A percentile compares a stretch with the other conserved stretches of the same genome.
These are phyloP conservation scores for Leersia perrieri DNA, from an alignment of 176 grass and related monocot genomes.

Conservation along the genomic window DNA sequence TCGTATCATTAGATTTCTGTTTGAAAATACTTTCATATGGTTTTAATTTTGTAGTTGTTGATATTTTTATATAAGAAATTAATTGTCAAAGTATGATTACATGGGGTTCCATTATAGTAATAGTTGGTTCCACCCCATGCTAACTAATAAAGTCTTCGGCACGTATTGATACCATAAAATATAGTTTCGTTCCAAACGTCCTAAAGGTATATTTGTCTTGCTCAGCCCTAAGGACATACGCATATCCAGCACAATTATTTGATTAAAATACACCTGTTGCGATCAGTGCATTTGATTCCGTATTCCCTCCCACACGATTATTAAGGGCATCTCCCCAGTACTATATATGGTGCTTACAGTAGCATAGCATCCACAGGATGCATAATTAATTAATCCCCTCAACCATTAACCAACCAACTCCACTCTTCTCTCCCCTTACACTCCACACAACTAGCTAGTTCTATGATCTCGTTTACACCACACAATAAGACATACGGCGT, in stretches of 20 bases:
- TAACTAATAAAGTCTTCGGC: no score
- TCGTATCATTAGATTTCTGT: no score
- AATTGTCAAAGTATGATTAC: no score
- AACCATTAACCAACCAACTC: neutral
- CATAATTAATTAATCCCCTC: slow-evolving; percentile 7
- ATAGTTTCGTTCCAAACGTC: slow-evolving; percentile 3
- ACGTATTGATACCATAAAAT: slow-evolving; percentile 5
- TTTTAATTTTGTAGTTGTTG: no score
- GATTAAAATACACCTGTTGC: slow-evolving; percentile 18
- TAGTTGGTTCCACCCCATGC: no score
- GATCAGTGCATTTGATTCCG: slow-evolving; percentile 39
- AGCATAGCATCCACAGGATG: neutral
- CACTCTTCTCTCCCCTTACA: neutral
- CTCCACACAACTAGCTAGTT: neutral
- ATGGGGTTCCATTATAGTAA: no score
- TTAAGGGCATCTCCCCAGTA: slow-evolving; percentile 7
- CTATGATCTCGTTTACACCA: neutral
- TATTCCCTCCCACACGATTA: slow-evolving; percentile 36
- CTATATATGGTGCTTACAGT: slow-evolving; percentile 14
- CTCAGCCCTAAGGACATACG: neutral
- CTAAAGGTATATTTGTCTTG: slow-evolving; percentile 30
- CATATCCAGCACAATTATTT: slow-evolving; percentile 2
- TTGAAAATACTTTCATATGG: no score
- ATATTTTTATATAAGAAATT: no score
- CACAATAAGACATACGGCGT: slow-evolving; percentile 5